Base-by-base conservation (phyloP, 108 stramenopile species). In the Schizochytrium sp. region DNA sequence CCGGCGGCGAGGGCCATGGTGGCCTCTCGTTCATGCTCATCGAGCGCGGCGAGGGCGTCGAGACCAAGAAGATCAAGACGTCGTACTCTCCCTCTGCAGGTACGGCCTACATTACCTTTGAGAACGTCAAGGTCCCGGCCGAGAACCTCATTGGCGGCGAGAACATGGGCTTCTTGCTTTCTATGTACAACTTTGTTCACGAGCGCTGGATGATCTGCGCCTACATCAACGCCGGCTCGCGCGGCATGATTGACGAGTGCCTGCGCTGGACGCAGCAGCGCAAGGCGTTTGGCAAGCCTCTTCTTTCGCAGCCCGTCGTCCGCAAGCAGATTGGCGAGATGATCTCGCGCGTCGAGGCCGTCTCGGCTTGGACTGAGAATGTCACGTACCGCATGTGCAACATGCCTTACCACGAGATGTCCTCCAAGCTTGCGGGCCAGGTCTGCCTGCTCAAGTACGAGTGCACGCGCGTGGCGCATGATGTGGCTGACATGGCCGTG, bases 121-220 rank as follows among this genome's bases (percentile, higher is more conserved):
- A 83, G 76, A 83, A 83, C 23, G 76, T 83, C 76, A 83, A 83
- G 76, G 76, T 83, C 45, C 76, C 76, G 14, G 51, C n/a, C n/a
- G 76, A 83, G 51, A 83, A 83, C 76, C 45, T 83, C 76, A 83
- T 83, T 53, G 76, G 76, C 45, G 48, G 25, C 48, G 76, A 83
- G 51, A 53, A 83, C 5, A 53, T 53, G 45, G 76, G 76, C 45
- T 83, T 83, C 76, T 12, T 83, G 76, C 48, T 83, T 45, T 53
- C 76, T 5, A 83, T 83, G 76, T 83, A 83, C 76, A 83, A 83
- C 51, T 83, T 83, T 34, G 51, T 53, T 18, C 76, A 83, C 76
- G 76, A 83, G 76, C 76, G 76, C 51, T 83, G 76, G 76, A 83
- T 83, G 76, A 83, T 83, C 76, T 53, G 45, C 51, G 76, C 76